Base-by-base conservation (phyloP, 2,329 filamentous ascomycete species). In the Aspergillus caelatus region DNA sequence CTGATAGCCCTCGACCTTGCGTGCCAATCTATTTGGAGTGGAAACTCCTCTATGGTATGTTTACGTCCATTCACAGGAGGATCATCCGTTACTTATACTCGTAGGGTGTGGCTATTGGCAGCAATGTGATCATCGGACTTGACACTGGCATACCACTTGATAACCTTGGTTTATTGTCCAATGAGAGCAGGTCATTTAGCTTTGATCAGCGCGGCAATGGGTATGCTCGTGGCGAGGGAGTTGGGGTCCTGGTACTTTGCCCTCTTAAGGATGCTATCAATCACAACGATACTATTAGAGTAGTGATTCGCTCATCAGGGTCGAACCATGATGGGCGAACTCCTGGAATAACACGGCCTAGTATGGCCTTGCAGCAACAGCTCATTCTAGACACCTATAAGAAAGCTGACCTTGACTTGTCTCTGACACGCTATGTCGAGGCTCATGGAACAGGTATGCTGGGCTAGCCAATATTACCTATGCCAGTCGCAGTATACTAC, bases 371-470 rank as follows among this genome's bases (percentile, higher is more conserved):
- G 7, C 60, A 62, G 45, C 43, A 19, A 12, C 7, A 19, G n/a
- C 56, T 62, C 14, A 28, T 62, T 6, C 14, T 34, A 7, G 16
- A 39, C 11, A 45, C 39, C 4, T 62, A 62, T 23, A 16, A n/a
- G 21, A 14, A 39, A 41, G 41, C 53, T 14, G 28, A n/a, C 6
- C 11, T 62, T 26, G 41, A 46, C n/a, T 23, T 34, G 8, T 6
- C 5, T 8, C 12, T 12, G 10, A 28, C 48, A 14, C 12, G 23
- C 2, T 58, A 55, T 39, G 36, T 62, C 4, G 61, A 62, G 36
- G 56, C 56, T 9, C 61, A 62, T 34, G 61, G 61, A 28, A 39
- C 61, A 23, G 61, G 61, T 19, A 62, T 57, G 19, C 23, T 50
- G 4, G n/a, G 39, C n/a, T 9, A 8, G 28, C 28, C 28, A 30